Percentiles rank a stretch among this genome's conserved stretches.
Evolutionary conservation across 2,329 filamentous ascomycete genomes (phyloP).

Genomic region (Aspergillus versicolor): DNA sequence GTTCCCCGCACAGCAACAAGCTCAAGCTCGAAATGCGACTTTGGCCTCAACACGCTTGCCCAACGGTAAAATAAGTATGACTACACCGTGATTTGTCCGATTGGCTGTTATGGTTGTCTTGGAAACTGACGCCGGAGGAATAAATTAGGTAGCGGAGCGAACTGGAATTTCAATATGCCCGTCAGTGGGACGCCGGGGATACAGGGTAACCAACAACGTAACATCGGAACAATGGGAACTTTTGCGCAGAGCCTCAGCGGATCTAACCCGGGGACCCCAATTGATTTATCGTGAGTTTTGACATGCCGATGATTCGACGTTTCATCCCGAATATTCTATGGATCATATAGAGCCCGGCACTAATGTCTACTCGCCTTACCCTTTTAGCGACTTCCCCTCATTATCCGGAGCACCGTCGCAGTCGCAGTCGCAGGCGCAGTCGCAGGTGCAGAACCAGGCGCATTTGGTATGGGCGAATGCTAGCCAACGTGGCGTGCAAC

Average conservation of each 20-base stretch:
- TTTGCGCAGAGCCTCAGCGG: conserved; percentile 58
- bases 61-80: conserved; percentile 56
- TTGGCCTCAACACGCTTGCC: conserved; percentile 51
- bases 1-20: conserved; percentile 54
- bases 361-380: conserved; percentile 7
- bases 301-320: conserved; percentile 1
- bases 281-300: conserved; percentile 57
- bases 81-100: background rate
- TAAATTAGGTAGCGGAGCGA: conserved; percentile 51
- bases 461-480: conserved; percentile 60
- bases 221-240: conserved; percentile 51
- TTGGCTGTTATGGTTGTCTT: background rate
- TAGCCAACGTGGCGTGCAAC: conserved; percentile 53
- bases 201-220: conserved; percentile 51
- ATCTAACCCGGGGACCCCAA: conserved; percentile 53
- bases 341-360: background rate
- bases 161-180: conserved; percentile 59
- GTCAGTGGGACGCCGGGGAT: conserved; percentile 54
- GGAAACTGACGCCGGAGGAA: conserved; percentile 24
- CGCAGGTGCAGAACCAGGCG: conserved; percentile 51
- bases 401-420: conserved; percentile 58
- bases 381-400: conserved; percentile 60
- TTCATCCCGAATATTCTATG: background rate
- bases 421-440: conserved; percentile 56
- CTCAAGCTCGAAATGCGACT: conserved; percentile 47